These are phyloP conservation scores for Kodamaea arcana DNA, from an alignment of 1,139 yeast genomes.

Conservation along the genomic window DNA sequence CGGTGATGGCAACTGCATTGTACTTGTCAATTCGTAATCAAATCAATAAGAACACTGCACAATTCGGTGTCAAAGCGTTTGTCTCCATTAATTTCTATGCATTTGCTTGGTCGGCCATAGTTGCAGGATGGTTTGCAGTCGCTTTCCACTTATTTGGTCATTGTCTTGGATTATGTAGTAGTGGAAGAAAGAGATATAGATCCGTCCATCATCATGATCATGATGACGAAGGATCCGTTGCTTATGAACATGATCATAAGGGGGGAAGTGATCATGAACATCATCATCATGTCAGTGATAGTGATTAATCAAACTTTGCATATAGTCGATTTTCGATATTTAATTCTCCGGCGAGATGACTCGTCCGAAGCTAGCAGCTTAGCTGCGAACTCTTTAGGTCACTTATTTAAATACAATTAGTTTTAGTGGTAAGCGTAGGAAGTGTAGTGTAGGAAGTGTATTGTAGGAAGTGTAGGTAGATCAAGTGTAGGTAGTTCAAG, in stretches of 20 bases:
- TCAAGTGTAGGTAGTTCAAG: no score
- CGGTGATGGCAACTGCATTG: slow-evolving; percentile 34
- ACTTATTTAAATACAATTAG: no score
- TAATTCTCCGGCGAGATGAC: background rate
- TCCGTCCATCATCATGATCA: slow-evolving; percentile 6
- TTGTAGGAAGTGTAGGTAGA: no score
- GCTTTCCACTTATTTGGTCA: slow-evolving; percentile 39
- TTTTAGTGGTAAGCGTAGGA: no score
- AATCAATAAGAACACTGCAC: slow-evolving; percentile 27
- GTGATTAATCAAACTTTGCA: slow-evolving; percentile 1
- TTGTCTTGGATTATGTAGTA: slow-evolving; percentile 40
- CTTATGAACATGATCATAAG: slow-evolving; percentile 22
- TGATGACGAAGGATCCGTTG: slow-evolving; percentile 18
- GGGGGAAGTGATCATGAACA: background rate
- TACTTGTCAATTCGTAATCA: slow-evolving; percentile 27
- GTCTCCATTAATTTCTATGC: slow-evolving; percentile 43
- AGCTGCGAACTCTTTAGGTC: no score
- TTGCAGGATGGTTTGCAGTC: slow-evolving; percentile 32
- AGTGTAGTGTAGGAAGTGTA: no score
- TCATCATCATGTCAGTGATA: slow-evolving; percentile 3
- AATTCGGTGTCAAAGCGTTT: slow-evolving; percentile 34
- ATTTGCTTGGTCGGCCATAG: slow-evolving; percentile 38
- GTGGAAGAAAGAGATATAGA: slow-evolving; percentile 31
- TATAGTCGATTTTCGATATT: background rate
- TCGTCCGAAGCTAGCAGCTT: no score